Percentiles rank a stretch among this genome's conserved stretches.
These are phyloP conservation scores for Rutstroemia sp. DNA, from an alignment of 2,329 filamentous ascomycete genomes.

Conservation along the genomic window DNA sequence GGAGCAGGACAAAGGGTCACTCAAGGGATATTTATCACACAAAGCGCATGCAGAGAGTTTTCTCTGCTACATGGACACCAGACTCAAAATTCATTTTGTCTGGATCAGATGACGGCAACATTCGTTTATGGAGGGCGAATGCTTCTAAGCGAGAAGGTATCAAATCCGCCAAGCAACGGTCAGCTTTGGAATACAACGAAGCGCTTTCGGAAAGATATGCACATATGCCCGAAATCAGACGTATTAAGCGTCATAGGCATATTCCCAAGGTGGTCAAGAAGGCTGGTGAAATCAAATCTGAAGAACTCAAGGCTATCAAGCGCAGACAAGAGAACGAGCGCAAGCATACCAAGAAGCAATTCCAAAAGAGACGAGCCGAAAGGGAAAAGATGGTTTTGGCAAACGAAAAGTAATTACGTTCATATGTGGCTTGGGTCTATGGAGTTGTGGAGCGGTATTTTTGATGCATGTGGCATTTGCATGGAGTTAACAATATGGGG, in stretches of 20 bases:
- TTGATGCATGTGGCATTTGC: constrained; percentile 8
- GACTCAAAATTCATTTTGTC: constrained; percentile 86
- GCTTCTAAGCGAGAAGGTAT: constrained; percentile 78
- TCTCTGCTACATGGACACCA: constrained; percentile 75
- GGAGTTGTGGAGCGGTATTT: constrained; percentile 1
- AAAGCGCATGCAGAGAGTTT: constrained; percentile 94
- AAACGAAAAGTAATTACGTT: constrained; percentile 22
- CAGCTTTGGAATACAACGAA: constrained; percentile 87
- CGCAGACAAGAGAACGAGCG: constrained; percentile 89
- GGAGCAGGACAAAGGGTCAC: constrained; percentile 72
- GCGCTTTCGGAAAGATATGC: constrained; percentile 75
- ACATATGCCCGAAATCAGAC: constrained; percentile 92
- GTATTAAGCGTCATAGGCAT: constrained; percentile 87
- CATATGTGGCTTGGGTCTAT: background rate
- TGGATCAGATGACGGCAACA: constrained; percentile 89
- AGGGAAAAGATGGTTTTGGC: constrained; percentile 90
- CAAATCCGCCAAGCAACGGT: constrained; percentile 76
- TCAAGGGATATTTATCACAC: constrained; percentile 94
- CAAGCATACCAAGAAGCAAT: constrained; percentile 80
- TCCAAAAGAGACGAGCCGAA: constrained; percentile 65
- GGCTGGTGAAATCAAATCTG: constrained; percentile 86
- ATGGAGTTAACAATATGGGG: constrained; percentile 10
- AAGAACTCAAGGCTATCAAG: constrained; percentile 84
- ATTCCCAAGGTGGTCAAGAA: constrained; percentile 92
- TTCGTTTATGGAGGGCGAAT: constrained; percentile 81